phyloP scores from a whole-genome alignment of 148 eudicot genomes.

The Dianthus caryophyllus region DNA sequence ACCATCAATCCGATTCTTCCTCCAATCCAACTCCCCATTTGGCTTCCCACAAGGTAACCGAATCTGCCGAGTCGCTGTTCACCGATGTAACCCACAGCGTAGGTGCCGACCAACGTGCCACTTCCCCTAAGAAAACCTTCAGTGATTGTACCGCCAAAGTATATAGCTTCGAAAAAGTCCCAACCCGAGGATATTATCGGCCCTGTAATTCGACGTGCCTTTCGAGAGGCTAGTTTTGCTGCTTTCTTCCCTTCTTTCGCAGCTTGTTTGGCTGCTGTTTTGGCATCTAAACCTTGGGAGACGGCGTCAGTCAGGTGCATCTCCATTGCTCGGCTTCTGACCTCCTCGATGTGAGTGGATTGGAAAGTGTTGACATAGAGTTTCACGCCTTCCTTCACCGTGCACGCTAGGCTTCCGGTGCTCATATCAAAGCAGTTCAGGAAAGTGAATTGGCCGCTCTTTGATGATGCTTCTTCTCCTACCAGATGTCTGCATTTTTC shows the following conservation, averaged over 20 bases:
- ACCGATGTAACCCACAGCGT: slow-evolving; percentile 51
- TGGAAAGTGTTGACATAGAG: slow-evolving; percentile 57
- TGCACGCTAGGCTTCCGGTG: slow-evolving; percentile 65
- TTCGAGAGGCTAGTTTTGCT: slow-evolving; percentile 57
- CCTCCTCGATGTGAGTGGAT: slow-evolving; percentile 61
- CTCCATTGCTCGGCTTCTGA: slow-evolving; percentile 50
- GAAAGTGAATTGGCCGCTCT: slow-evolving; percentile 66
- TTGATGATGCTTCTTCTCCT: slow-evolving; percentile 63
- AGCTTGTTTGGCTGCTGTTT: slow-evolving; percentile 59
- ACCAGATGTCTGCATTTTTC: slow-evolving; percentile 76
- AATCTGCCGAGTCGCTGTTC: slow-evolving; percentile 72
- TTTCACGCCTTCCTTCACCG: slow-evolving; percentile 67
- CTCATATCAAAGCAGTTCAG: slow-evolving; percentile 71
- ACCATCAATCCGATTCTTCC: slow-evolving; percentile 79
- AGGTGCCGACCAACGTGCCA: slow-evolving; percentile 74
- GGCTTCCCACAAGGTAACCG: slow-evolving; percentile 83
- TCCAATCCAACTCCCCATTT: slow-evolving; percentile 85
- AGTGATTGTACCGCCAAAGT: slow-evolving; percentile 60
- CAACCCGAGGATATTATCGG: slow-evolving; percentile 72
- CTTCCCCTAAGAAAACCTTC: slow-evolving; percentile 71
- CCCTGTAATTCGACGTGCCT: slow-evolving; percentile 62
- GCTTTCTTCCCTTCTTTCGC: slow-evolving; percentile 67
- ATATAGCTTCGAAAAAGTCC: slow-evolving; percentile 88
- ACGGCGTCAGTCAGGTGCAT: slow-evolving; percentile 44
- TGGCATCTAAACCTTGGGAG: slow-evolving; percentile 46